Conservation (phyloP, 2,329 filamentous ascomycete species). For the Alternaria ethzedia region DNA sequence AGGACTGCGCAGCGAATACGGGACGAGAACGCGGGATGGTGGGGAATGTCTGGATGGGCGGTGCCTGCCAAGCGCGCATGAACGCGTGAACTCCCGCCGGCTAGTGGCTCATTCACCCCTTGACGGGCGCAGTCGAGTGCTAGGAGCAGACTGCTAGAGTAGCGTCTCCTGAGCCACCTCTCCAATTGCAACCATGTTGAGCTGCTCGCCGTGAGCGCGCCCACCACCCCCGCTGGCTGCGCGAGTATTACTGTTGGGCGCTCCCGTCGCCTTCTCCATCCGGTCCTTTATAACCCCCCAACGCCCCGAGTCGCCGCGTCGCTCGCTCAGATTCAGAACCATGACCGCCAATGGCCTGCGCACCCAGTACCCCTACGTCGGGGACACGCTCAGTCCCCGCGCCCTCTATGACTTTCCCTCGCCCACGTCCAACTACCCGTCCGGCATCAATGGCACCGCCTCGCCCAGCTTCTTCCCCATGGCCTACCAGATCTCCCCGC, state of each 20-base stretch:
- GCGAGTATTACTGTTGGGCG: conserved; percentile 32
- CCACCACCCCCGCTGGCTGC: conserved; percentile 29
- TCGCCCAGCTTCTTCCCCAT: conserved; percentile 46
- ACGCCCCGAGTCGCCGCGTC: conserved; percentile 18
- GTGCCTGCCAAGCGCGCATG: conserved; percentile 15
- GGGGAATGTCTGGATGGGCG: not conserved
- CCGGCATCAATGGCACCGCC: conserved; percentile 34
- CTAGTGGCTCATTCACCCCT: conserved; percentile 12
- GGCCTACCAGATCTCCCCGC: conserved; percentile 46
- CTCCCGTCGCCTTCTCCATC: conserved; percentile 28
- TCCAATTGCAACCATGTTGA: conserved; percentile 26
- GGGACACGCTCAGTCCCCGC: conserved; percentile 41
- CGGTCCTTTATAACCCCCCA: conserved; percentile 29
- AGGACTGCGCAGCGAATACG: conserved; percentile 7
- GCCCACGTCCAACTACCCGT: conserved; percentile 48
- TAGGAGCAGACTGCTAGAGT: not conserved
- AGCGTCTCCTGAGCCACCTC: conserved; percentile 2
- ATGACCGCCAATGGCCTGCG: conserved; percentile 46
- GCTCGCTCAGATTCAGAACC: conserved; percentile 9
- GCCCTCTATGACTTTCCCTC: conserved; percentile 46
- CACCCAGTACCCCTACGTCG: conserved; percentile 43
- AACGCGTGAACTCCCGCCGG: conserved; percentile 7
- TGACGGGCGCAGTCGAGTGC: conserved; percentile 2
- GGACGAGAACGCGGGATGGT: conserved; percentile 1
- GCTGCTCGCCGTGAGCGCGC: conserved; percentile 37